Evolutionary conservation across 805 yeast genomes (phyloP).

Genomic region (Candida ulmi): DNA sequence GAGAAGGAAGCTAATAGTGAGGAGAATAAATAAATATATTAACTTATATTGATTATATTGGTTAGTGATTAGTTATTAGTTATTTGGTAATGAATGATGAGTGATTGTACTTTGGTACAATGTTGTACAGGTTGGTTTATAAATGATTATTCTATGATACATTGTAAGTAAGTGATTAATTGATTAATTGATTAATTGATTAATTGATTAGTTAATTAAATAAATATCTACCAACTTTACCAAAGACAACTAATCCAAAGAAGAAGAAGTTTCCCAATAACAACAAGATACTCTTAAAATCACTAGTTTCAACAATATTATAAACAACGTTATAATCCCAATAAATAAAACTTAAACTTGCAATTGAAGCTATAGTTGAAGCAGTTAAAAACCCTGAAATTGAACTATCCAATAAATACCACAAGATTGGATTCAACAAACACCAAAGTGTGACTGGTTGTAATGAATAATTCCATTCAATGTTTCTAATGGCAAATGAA

Average conservation of each 20-base stretch:
- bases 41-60: no score
- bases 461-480: slow-evolving; percentile 61
- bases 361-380: slow-evolving; percentile 22
- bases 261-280: slow-evolving; percentile 63
- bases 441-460: slow-evolving; percentile 65
- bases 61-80: no score
- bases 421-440: slow-evolving; percentile 55
- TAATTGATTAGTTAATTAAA: slow-evolving; percentile 22
- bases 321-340: slow-evolving; percentile 47
- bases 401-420: slow-evolving; percentile 63
- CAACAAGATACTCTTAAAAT: slow-evolving; percentile 36
- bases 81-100: no score
- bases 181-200: no score
- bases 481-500: slow-evolving; percentile 60
- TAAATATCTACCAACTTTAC: slow-evolving; percentile 59
- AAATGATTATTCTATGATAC: background rate
- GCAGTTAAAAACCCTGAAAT: slow-evolving; percentile 42
- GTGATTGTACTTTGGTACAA: no score
- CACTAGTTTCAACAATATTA: background rate
- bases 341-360: slow-evolving; percentile 28
- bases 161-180: slow-evolving; percentile 21
- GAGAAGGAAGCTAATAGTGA: slow-evolving; percentile 40
- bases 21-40: background rate
- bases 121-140: no score
- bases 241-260: slow-evolving; percentile 60